Percentiles rank a stretch among this genome's conserved stretches.
phyloP scores from a whole-genome alignment of 371 early-diverging fungal species.

The Choanephora cucurbitarum region DNA sequence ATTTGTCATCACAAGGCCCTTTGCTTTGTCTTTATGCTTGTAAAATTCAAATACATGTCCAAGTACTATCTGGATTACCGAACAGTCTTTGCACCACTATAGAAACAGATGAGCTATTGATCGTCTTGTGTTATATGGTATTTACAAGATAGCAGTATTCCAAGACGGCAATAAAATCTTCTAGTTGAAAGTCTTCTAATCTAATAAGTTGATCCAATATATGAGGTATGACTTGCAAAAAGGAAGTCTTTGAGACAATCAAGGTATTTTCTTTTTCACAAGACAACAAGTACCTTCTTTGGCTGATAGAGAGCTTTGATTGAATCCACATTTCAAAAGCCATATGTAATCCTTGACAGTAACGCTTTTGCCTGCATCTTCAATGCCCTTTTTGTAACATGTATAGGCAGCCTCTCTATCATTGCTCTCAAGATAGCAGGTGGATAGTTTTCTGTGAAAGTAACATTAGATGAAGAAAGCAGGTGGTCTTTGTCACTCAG shows the following conservation, averaged over 20 bases:
- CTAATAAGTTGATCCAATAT: neutral
- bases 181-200: neutral
- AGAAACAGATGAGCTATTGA: no score
- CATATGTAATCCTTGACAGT: constrained; percentile 1
- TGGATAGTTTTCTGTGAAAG: constrained; percentile 6
- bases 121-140: neutral
- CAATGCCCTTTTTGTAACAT: constrained; percentile 3
- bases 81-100: neutral
- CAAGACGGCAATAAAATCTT: neutral
- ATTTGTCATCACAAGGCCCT: neutral
- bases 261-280: neutral
- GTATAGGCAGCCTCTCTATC: constrained; percentile 1
- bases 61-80: neutral
- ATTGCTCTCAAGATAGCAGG: neutral
- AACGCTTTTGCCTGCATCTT: neutral
- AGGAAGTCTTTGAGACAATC: no score
- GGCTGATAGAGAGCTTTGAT: neutral
- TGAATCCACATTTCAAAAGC: neutral
- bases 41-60: neutral
- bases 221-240: neutral
- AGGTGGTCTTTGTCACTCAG: neutral
- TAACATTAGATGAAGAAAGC: neutral
- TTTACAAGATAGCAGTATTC: constrained; percentile 2
- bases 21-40: neutral
- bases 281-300: neutral